phyloP scores from a whole-genome alignment of 306 rosid species.

The Cercis canadensis region DNA sequence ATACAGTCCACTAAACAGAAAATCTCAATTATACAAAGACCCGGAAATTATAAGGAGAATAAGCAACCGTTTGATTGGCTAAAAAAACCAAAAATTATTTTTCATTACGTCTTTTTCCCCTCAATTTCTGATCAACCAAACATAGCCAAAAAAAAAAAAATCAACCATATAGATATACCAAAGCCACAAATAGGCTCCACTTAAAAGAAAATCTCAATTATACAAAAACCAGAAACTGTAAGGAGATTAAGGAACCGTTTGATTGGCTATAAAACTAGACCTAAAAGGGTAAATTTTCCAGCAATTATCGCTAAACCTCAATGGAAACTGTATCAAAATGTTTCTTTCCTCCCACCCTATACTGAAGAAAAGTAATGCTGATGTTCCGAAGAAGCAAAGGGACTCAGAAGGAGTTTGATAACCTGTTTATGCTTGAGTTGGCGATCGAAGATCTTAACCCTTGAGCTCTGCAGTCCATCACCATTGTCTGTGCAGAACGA shows the following conservation, averaged over 20 bases:
- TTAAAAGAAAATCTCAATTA: neutral
- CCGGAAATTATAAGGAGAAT: neutral
- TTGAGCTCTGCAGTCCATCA: slow-evolving; percentile 50
- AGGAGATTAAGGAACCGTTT: too few relatives aligned
- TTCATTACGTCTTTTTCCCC: neutral
- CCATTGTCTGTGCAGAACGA: slow-evolving; percentile 47
- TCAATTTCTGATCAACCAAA: neutral
- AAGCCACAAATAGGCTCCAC: neutral
- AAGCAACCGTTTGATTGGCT: neutral
- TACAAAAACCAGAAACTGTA: too few relatives aligned
- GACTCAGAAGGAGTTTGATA: neutral
- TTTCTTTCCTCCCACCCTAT: too few relatives aligned
- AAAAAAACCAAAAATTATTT: neutral
- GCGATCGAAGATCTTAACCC: slow-evolving; percentile 75
- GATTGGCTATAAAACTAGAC: too few relatives aligned
- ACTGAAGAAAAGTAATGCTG: too few relatives aligned
- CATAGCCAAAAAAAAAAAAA: too few relatives aligned
- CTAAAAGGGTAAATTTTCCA: too few relatives aligned
- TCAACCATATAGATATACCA: too few relatives aligned
- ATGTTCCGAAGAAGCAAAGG: neutral
- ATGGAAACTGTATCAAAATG: too few relatives aligned
- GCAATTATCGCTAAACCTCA: too few relatives aligned
- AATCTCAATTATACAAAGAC: neutral
- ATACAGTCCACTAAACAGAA: too few relatives aligned
- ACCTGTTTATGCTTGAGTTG: slow-evolving; percentile 79